Conservation (phyloP, 768 basidiomycete species). For the Lactarius psammicola region DNA sequence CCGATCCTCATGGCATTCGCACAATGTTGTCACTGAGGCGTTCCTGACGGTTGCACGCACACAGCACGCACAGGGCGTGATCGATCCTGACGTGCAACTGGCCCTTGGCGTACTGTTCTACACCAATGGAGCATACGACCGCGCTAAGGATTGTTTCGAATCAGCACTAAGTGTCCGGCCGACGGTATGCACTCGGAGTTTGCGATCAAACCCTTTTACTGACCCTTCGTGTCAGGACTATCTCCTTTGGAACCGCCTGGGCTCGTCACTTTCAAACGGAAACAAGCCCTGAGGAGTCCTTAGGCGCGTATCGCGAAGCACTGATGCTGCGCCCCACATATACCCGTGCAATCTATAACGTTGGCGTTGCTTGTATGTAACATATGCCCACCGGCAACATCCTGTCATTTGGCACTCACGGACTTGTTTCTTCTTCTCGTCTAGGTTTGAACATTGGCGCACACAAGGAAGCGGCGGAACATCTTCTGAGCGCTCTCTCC, state of each 20-base stretch:
- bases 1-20: constrained; percentile 77
- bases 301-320: constrained; percentile 87
- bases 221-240: constrained; percentile 59
- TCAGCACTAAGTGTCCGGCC: constrained; percentile 80
- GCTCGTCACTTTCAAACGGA: constrained; percentile 92
- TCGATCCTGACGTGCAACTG: constrained; percentile 91
- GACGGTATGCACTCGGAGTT: constrained; percentile 43
- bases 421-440: constrained; percentile 13
- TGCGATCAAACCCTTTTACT: neutral
- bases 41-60: constrained; percentile 78
- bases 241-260: constrained; percentile 92
- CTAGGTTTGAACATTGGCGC: constrained; percentile 94
- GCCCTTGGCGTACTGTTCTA: constrained; percentile 93
- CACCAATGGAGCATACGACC: constrained; percentile 78
- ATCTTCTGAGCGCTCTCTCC: constrained; percentile 81
- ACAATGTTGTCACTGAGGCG: constrained; percentile 74
- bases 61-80: constrained; percentile 68
- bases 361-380: constrained; percentile 91
- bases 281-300: constrained; percentile 91
- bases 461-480: constrained; percentile 93
- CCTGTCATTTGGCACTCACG: constrained; percentile 10
- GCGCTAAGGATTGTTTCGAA: constrained; percentile 93
- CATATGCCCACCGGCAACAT: neutral
- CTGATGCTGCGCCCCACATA: constrained; percentile 90
- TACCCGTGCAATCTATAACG: constrained; percentile 96